Base-by-base conservation (phyloP, 208 protist species). In the Leptomonas seymouri region DNA sequence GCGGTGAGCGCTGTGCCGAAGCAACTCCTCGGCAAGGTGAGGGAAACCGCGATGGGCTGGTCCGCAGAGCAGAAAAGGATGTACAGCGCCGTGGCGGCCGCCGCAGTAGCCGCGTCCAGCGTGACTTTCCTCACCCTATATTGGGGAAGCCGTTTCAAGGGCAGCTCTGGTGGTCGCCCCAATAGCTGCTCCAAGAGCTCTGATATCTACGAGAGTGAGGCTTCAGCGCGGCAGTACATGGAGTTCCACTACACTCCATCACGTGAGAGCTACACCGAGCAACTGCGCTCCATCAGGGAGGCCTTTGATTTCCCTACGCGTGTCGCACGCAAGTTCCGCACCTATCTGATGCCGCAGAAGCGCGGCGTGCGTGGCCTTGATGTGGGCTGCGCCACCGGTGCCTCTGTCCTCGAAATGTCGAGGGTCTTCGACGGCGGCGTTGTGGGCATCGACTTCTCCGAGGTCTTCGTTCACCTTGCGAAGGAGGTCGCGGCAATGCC, bases 211-310 rank as follows among this genome's bases (percentile, higher is more conserved):
- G 83, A 91, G 59, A 85, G 69, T 49, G 81, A 89, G 25, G 69
- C 48, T 6, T 73, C 71, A n/a, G 80, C 76, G 14, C 79, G 80
- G 23, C 86, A 95, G 78, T 93, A 93, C 71, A 84, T 93, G 77
- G 84, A 93, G 82, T 93, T 95, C 62, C 88, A 95, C 77, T 93
- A 82, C 80, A 90, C 86, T 7, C 82, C 86, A 3, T 80, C 79
- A 2, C 49, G 60, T 2, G 72, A 80, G 36, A 86, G 76, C 71
- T 93, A 82, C 80, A 71, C 68, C 16, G 81, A 85, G 45, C 42
- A 48, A 0, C 50, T 86, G 14, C 80, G 69, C 16, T 59, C 62
- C 15, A 60, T 91, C 45, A 71, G 28, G 21, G 85, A 89, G 55
- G 80, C 80, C 60, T 93, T 84, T 67, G 81, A 95, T 73, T 97